Conservation (phyloP, 176 grass and related monocot species). For the Oryza meyeriana region DNA sequence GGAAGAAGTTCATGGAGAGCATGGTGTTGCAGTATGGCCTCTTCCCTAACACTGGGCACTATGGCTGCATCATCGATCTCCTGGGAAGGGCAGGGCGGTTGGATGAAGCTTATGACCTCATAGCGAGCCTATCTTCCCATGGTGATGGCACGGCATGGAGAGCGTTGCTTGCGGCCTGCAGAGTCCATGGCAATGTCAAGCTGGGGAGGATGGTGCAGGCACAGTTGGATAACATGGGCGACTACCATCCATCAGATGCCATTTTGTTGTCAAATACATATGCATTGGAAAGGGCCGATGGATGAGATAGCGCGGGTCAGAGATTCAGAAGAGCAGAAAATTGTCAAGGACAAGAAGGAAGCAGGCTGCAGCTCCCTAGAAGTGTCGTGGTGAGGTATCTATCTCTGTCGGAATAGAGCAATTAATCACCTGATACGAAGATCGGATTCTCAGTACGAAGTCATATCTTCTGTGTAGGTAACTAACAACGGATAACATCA, state of each 20-base stretch:
- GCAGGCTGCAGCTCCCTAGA: constrained; percentile 44
- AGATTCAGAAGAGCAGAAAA: constrained; percentile 30
- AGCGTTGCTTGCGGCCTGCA: constrained; percentile 62
- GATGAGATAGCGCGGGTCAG: constrained; percentile 31
- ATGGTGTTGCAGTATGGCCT: constrained; percentile 35
- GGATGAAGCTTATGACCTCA: constrained; percentile 48
- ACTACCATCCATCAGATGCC: constrained; percentile 48
- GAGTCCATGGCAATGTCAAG: constrained; percentile 53
- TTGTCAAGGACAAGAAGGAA: constrained; percentile 39
- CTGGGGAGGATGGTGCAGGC: constrained; percentile 37
- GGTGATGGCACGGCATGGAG: constrained; percentile 44
- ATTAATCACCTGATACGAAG: background rate
- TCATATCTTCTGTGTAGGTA: background rate
- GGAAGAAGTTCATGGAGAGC: constrained; percentile 44
- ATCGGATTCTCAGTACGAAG: background rate
- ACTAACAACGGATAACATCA: background rate
- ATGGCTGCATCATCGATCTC: constrained; percentile 45
- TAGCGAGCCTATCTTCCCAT: constrained; percentile 29
- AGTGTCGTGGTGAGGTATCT: background rate
- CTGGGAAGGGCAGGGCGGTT: constrained; percentile 44
- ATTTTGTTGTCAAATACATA: constrained; percentile 59
- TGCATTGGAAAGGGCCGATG: constrained; percentile 42
- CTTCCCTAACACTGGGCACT: constrained; percentile 36
- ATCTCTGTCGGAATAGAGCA: background rate
- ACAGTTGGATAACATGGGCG: constrained; percentile 29